Conservation (phyloP, 2,329 filamentous ascomycete genomes). For the Nigrospora sphaerica region DNA sequence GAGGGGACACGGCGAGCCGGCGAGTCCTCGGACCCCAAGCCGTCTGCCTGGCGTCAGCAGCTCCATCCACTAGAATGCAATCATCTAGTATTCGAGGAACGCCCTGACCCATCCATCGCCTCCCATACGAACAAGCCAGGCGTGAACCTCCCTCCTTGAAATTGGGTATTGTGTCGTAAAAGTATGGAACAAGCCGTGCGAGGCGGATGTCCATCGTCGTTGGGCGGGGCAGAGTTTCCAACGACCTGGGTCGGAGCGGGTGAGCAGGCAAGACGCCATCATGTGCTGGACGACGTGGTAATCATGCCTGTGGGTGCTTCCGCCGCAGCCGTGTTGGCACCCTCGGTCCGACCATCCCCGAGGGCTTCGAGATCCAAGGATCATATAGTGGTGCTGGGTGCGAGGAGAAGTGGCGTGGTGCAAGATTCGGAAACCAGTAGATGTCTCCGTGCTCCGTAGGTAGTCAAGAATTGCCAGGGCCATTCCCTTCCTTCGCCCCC, state of each 20-base stretch:
- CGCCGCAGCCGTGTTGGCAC: too few relatives aligned
- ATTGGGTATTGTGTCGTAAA: conserved; percentile 24
- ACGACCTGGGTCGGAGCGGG: too few relatives aligned
- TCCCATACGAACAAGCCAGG: conserved; percentile 16
- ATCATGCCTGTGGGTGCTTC: too few relatives aligned
- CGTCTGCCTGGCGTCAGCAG: conserved; percentile 9
- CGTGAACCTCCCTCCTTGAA: conserved; percentile 14
- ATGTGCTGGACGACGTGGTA: too few relatives aligned
- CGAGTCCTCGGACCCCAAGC: conserved; percentile 7
- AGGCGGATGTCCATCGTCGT: too few relatives aligned
- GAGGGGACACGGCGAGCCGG: conserved; percentile 14
- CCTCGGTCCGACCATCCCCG: too few relatives aligned
- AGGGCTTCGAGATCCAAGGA: conserved; percentile 5
- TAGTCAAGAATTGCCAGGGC: not conserved
- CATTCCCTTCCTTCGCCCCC: not conserved
- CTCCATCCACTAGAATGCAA: conserved; percentile 25
- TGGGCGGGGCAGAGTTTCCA: too few relatives aligned
- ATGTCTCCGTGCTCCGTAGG: conserved; percentile 4
- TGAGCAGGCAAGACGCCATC: too few relatives aligned
- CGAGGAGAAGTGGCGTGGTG: conserved; percentile 10
- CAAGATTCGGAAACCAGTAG: conserved; percentile 14
- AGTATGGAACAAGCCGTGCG: too few relatives aligned
- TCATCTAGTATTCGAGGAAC: conserved; percentile 19
- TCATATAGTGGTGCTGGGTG: conserved; percentile 11
- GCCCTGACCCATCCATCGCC: conserved; percentile 18